Percentiles rank a stretch among this genome's conserved stretches.
Evolutionary conservation across 805 yeast genomes (phyloP).

Genomic region (Wickerhamiella alocasiicola): DNA sequence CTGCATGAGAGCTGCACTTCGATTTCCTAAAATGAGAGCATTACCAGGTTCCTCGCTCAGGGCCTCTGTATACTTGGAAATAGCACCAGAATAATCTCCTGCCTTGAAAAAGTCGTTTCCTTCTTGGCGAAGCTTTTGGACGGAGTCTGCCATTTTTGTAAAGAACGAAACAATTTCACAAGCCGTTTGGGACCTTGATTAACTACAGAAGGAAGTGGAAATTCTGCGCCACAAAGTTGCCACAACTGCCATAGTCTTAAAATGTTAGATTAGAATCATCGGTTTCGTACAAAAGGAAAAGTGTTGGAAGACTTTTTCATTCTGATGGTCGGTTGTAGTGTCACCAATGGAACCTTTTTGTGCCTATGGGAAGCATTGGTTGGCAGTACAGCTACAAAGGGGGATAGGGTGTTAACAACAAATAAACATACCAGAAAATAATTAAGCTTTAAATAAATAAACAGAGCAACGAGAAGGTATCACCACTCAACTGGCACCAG

Average conservation of each 20-base stretch:
- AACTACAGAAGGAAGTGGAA: constrained; percentile 1
- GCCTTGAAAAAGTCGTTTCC: constrained; percentile 31
- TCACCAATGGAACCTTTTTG: too few relatives aligned
- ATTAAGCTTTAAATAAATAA: neutral
- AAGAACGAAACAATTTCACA: too few relatives aligned
- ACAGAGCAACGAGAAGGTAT: neutral
- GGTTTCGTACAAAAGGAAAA: too few relatives aligned
- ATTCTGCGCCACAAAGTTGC: constrained; percentile 6
- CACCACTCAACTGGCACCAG: constrained; percentile 7
- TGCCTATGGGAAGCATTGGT: too few relatives aligned
- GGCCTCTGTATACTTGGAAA: constrained; percentile 27
- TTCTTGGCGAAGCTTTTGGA: constrained; percentile 25
- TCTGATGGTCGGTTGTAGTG: too few relatives aligned
- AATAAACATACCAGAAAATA: neutral
- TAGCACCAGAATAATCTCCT: constrained; percentile 26
- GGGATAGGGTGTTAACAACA: too few relatives aligned
- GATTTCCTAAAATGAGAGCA: constrained; percentile 29
- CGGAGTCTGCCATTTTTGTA: too few relatives aligned
- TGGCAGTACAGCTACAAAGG: too few relatives aligned
- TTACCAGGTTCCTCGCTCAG: constrained; percentile 27
- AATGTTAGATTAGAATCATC: too few relatives aligned
- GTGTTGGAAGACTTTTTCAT: too few relatives aligned
- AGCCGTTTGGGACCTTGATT: neutral
- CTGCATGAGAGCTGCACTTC: constrained; percentile 31
- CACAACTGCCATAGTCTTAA: too few relatives aligned